Base-by-base conservation (phyloP, 768 basidiomycete species). In the Agaricus subrufescens region DNA sequence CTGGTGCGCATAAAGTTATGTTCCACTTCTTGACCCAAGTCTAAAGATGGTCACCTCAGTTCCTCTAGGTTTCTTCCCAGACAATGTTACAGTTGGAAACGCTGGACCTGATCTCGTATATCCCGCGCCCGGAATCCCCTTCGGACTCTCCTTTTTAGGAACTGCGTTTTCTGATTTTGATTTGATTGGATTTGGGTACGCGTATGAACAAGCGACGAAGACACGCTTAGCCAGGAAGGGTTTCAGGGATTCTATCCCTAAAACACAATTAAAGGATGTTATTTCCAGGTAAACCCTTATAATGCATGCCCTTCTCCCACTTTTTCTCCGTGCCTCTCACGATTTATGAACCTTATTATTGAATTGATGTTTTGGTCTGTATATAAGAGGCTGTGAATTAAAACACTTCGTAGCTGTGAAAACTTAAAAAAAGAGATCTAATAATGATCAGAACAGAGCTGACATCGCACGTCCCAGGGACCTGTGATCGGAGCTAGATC, bases 171-270 rank as follows among this genome's bases (percentile, higher is more conserved):
- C 79, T 43, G 85, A 86, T 54, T 79, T 77, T 62, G 66, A 75
- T n/a, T 71, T 87, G 45, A 75, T 87, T 54, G 72, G 78, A 0
- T 76, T 82, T 57, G 86, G 75, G 2, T 86, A 77, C 67, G 84
- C 85, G 1, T 86, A 83, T 59, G 86, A 87, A 65, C 85, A 86
- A 63, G 76, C 73, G 58, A 86, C 86, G 3, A 72, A 80, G 54
- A 78, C 76, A 1, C 66, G 84, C 12, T 63, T 84, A 49, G 65
- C 67, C 46, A 71, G 79, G 57, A 72, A 65, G 62, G 84, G 83
- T 3, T 81, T 74, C 60, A 50, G 72, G 4, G 80, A 71, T 12
- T 83, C 84, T 6, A 77, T 85, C 25, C 85, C 83, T 2, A 79
- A 68, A 64, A 84, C 81, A 9, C 84, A 75, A 56, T 57, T 75